Conservation (phyloP, 495 filamentous ascomycete species). For the Penicillium lividum region DNA sequence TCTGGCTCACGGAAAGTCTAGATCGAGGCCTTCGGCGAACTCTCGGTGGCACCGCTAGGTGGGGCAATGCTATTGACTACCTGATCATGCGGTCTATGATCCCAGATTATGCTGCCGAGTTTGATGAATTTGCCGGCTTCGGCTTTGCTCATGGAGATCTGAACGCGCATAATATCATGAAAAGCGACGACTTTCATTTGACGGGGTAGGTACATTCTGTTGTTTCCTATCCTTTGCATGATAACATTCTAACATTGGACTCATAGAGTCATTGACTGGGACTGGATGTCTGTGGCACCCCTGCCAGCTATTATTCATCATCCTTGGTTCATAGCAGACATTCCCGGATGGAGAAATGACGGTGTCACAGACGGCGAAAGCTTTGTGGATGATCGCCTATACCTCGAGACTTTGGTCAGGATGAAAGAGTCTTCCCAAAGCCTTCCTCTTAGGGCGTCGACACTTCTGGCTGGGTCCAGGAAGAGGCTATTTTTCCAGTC, state of each 20-base stretch:
- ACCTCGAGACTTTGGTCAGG: conserved; percentile 7
- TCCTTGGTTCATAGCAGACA: conserved; percentile 19
- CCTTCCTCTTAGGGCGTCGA: conserved; percentile 3
- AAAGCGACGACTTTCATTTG: conserved; percentile 20
- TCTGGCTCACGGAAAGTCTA: conserved; percentile 20
- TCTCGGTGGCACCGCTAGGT: conserved; percentile 18
- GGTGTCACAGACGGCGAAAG: conserved; percentile 8
- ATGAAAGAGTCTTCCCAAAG: conserved; percentile 1
- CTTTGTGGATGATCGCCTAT: conserved; percentile 8
- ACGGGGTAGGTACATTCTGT: conserved; percentile 15
- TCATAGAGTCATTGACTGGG: conserved; percentile 25
- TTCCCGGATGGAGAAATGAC: conserved; percentile 16
- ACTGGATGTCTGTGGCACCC: conserved; percentile 10
- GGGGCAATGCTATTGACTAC: conserved; percentile 20
- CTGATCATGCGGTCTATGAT: conserved; percentile 28
- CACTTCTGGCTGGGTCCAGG: conserved; percentile 6
- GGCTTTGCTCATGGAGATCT: conserved; percentile 21
- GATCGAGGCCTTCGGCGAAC: conserved; percentile 23
- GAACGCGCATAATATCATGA: conserved; percentile 25
- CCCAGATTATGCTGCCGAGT: conserved; percentile 14
- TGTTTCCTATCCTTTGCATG: no score
- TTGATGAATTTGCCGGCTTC: conserved; percentile 13
- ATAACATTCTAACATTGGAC: background rate
- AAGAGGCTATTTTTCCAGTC: conserved; percentile 17
- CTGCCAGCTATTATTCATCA: conserved; percentile 16